These are phyloP conservation scores for Ammopiptanthus mongolicus DNA, from an alignment of 306 rosid genomes.

Conservation along the genomic window DNA sequence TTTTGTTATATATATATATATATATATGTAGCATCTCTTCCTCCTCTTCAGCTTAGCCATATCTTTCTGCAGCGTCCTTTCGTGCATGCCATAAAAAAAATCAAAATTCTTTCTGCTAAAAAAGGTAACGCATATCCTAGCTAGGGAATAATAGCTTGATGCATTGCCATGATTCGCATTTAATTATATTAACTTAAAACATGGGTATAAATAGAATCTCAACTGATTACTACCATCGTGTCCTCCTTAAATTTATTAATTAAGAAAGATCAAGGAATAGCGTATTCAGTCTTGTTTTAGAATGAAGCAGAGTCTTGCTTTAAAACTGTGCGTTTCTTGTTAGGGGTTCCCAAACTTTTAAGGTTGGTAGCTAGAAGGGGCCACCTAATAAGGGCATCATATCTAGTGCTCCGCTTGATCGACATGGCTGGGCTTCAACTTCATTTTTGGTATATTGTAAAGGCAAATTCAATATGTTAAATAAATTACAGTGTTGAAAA, in stretches of 20 bases:
- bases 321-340: background rate
- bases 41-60: background rate
- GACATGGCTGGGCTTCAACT: background rate
- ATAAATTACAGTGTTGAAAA: background rate
- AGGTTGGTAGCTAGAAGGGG: constrained; percentile 1
- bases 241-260: background rate
- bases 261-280: background rate
- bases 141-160: constrained; percentile 14
- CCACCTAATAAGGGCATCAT: background rate
- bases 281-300: background rate
- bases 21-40: constrained; percentile 15
- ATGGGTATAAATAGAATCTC: constrained; percentile 1
- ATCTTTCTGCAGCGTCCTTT: background rate
- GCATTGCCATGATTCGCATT: background rate
- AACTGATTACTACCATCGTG: background rate
- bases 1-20: background rate
- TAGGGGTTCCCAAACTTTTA: background rate
- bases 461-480: background rate
- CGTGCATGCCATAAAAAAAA: background rate
- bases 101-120: background rate
- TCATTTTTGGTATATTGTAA: background rate
- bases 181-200: background rate
- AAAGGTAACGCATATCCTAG: background rate
- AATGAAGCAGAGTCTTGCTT: no score
- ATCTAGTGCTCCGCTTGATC: background rate